Evolutionary conservation across 2,329 filamentous ascomycete genomes (phyloP), one percentile per base, ranked within the genome.

Genomic region (Blastomyces gilchristii): DNA sequence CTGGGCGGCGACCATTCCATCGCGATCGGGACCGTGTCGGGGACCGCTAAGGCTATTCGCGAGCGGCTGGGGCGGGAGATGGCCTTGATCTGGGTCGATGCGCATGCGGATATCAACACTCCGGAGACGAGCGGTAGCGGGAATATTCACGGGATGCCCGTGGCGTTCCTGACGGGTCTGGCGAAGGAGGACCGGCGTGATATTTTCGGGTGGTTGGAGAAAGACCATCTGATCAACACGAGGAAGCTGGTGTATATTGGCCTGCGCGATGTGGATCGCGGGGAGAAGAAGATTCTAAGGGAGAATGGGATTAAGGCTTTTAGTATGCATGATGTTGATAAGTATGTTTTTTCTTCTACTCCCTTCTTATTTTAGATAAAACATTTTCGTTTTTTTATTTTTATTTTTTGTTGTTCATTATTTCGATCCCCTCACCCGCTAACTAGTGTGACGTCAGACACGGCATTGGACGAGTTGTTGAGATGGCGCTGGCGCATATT

Each of bases 111-210:
- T 76, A 97, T 99, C 81, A 99, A 99, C 80, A 91, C 90, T 1
- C 94, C 93, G 61, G 92, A 97, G 83, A 88, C 85, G 58, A 93
- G 88, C 68, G 89, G 83, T 52, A 94, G 89, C 68, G 94, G 94
- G 43, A 97, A 97, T 78, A 89, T 99, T 67, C 94, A 99, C 78
- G 94, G 94, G 69, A 99, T 99, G 94, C 94, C 94, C 2, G 89
- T 97, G 47, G 86, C 90, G 3, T 99, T 97, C 77, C 76, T 96
- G 68, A 92, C 91, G 0, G 91, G 94, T 0, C 80, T 99, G 63
- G 90, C 92, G 56, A 85, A 80, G 68, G 90, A 91, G 70, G 84
- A 90, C 58, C 81, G 84, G 63, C 83, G 87, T 65, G 88, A 94
- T 71, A 85, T 89, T 64, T 97, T 99, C 78, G 92, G 91, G 63